Percentiles rank a stretch among this genome's conserved stretches.
phyloP scores from a whole-genome alignment of 345 rosid genomes.

The Lepidium africanum region DNA sequence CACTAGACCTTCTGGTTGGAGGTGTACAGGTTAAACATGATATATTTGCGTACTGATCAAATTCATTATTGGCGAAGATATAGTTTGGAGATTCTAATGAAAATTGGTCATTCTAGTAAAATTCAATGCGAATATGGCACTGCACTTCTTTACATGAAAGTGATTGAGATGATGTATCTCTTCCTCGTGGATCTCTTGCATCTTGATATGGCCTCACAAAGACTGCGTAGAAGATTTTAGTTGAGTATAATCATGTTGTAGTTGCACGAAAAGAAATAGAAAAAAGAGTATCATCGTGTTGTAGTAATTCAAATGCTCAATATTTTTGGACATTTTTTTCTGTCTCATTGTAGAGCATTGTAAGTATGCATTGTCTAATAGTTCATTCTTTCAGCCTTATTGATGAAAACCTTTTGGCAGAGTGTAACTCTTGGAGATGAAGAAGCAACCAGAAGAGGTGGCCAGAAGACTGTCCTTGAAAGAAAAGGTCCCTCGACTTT shows the following conservation, averaged over 20 bases:
- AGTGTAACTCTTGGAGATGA: slow-evolving; percentile 90
- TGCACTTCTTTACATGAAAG: not conserved
- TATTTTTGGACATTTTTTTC: too few relatives aligned
- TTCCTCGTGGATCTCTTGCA: not conserved
- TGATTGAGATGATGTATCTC: not conserved
- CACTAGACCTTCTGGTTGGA: slow-evolving; percentile 83
- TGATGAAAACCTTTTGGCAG: slow-evolving; percentile 31
- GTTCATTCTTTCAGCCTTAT: not conserved
- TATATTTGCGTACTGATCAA: not conserved
- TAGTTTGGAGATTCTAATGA: not conserved
- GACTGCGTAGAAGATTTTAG: not conserved
- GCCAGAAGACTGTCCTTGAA: slow-evolving; percentile 80
- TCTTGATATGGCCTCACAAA: not conserved
- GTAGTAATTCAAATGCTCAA: not conserved
- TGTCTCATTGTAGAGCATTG: not conserved
- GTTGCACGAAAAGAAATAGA: not conserved
- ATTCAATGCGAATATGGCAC: not conserved
- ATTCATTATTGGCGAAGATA: not conserved
- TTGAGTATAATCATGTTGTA: not conserved
- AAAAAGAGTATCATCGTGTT: not conserved
- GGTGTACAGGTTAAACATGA: slow-evolving; percentile 65
- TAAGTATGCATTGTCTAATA: not conserved
- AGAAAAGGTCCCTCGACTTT: slow-evolving; percentile 86
- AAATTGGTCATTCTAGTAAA: not conserved
- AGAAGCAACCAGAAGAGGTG: slow-evolving; percentile 80